Conservation (phyloP, 805 yeast species). For the Kuraishia ogatae region DNA sequence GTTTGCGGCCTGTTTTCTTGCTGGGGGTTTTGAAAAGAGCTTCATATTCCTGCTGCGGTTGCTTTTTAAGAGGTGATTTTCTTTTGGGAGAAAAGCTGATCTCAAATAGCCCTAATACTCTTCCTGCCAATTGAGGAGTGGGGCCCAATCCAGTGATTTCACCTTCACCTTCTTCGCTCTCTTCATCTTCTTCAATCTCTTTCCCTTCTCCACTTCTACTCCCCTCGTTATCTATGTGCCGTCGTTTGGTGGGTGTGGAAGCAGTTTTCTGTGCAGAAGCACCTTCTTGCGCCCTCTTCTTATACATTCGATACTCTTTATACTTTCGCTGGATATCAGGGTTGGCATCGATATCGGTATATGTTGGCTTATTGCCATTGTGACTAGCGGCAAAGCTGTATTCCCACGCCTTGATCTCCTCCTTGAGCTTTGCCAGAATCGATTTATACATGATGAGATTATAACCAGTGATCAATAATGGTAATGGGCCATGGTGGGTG, state of each 20-base stretch:
- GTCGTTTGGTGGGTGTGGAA: not conserved
- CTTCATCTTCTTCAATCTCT: not conserved
- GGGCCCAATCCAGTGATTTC: constrained; percentile 46
- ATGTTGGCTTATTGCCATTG: constrained; percentile 31
- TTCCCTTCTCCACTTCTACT: not conserved
- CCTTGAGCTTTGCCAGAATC: constrained; percentile 19
- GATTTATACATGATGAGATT: not conserved
- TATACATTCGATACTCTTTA: constrained; percentile 17
- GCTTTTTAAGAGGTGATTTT: constrained; percentile 10
- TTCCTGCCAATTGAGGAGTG: constrained; percentile 79
- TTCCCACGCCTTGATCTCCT: constrained; percentile 48
- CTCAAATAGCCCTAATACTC: constrained; percentile 68
- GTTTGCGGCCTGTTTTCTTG: constrained; percentile 2
- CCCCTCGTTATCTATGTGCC: not conserved
- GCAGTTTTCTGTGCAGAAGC: too few species aligned
- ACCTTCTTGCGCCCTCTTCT: constrained; percentile 1
- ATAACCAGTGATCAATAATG: too few species aligned
- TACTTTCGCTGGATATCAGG: constrained; percentile 23
- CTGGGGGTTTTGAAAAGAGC: constrained; percentile 21
- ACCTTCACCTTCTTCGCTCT: not conserved
- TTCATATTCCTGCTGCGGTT: constrained; percentile 4
- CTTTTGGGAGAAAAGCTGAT: constrained; percentile 16
- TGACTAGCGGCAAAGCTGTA: constrained; percentile 26
- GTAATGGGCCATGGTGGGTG: too few species aligned
- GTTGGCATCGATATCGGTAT: constrained; percentile 33